Base-by-base conservation (phyloP, 106 monocot genomes). In the Allium cepa region DNA sequence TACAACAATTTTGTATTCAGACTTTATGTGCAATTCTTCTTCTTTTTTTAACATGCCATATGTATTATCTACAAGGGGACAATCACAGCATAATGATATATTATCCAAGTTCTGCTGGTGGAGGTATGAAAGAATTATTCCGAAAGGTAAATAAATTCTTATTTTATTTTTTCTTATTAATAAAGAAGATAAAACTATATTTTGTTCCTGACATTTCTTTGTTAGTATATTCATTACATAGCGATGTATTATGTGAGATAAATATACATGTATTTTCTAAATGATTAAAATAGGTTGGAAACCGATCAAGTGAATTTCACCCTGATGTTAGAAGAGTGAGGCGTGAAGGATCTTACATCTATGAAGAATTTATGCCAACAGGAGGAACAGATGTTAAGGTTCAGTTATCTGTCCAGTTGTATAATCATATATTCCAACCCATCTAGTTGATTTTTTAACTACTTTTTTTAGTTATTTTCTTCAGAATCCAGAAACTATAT, bases 11-110 rank as follows among this genome's bases (percentile, higher is more conserved):
- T 36, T 36, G 36, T 36, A 4, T 36, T 36, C 36, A 5, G 5
- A 36, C 36, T 36, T 36, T 36, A 36, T 36, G 5, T 36, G 36
- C 5, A 4, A 36, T 36, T 36, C 36, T 36, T 36, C 36, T 36
- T 36, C 36, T 5, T 36, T 22, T 22, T 55, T 15, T 55, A 55
- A 55, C 53, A 55, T 55, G 53, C 53, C 3, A 7, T 15, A 55
- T 55, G 36, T 55, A 69, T 72, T 59, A 68, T 62, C 66, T 17
- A 56, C 49, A 78, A 99, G 97, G 97, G 67, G 97, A 99, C 81
- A 80, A 99, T 73, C 97, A 99, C 76, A 89, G 97, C 72, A 99
- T 99, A 77, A 99, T 99, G 97, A 92, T 99, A 75, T 99, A 99
- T 59, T 99, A 99, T 71, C 97, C 97, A 57, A 99, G 81, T 76